Evolutionary conservation across 331 rosid species (phyloP).

Genomic region (Phaseolus coccineus): DNA sequence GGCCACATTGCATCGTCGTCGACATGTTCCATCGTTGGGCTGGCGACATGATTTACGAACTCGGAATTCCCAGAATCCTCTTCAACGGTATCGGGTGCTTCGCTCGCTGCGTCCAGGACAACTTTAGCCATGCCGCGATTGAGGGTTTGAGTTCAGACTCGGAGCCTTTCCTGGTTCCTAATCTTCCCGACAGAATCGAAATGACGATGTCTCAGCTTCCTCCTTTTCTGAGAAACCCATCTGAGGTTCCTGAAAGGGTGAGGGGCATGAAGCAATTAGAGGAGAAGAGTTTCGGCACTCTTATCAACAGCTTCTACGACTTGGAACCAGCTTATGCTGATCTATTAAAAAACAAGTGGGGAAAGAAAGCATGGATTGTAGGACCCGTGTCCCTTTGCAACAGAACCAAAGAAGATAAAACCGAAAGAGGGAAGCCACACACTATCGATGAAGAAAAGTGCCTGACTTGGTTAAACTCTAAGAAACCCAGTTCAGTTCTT

Average conservation of each 20-base stretch:
- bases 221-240: not conserved
- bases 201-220: conserved; percentile 56
- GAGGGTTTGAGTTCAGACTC: conserved; percentile 51
- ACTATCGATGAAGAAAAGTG: conserved; percentile 47
- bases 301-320: conserved; percentile 59
- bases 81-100: conserved; percentile 66
- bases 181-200: conserved; percentile 53
- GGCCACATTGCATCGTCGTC: conserved; percentile 59
- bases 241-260: not conserved
- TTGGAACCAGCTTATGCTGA: conserved; percentile 59
- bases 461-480: conserved; percentile 58
- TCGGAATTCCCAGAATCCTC: conserved; percentile 47
- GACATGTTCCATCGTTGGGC: conserved; percentile 70
- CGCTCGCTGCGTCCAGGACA: conserved; percentile 51
- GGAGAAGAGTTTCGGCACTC: conserved; percentile 47
- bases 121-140: conserved; percentile 8
- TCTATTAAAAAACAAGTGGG: conserved; percentile 39
- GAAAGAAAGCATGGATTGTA: conserved; percentile 56
- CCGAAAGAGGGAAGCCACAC: conserved; percentile 50
- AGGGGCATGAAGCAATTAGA: not conserved
- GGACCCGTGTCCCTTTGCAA: conserved; percentile 62
- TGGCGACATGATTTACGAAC: conserved; percentile 41
- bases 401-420: conserved; percentile 43
- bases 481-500: conserved; percentile 57
- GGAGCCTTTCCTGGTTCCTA: conserved; percentile 56